These are phyloP conservation scores for Diplodia seriata DNA, from an alignment of 2,329 filamentous ascomycete species.

Conservation along the genomic window DNA sequence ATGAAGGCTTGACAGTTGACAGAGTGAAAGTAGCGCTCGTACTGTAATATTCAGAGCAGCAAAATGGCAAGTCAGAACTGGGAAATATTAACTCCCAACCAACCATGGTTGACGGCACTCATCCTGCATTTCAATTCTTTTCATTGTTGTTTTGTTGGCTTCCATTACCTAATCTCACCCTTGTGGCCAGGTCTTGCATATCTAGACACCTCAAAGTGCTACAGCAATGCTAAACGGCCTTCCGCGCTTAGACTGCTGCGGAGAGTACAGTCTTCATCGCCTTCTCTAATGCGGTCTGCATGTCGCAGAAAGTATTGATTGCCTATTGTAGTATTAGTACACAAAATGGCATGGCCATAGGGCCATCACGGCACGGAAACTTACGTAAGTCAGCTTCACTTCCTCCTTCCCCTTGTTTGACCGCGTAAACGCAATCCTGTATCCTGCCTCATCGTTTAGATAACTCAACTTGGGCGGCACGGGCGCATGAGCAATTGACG, in stretches of 20 bases:
- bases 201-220: not conserved
- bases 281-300: constrained; percentile 61
- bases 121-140: too few species aligned
- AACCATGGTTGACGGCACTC: too few species aligned
- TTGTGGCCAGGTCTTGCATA: too few species aligned
- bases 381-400: constrained; percentile 22
- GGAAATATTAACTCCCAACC: too few species aligned
- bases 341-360: not conserved
- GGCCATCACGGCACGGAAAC: not conserved
- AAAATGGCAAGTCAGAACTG: too few species aligned
- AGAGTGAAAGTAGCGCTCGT: too few species aligned
- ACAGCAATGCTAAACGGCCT: too few species aligned
- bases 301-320: constrained; percentile 65
- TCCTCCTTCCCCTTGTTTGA: constrained; percentile 15
- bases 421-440: constrained; percentile 7
- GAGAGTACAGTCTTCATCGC: constrained; percentile 1
- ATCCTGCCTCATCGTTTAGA: constrained; percentile 5
- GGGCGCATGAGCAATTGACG: not conserved
- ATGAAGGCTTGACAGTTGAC: too few species aligned
- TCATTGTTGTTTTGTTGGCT: too few species aligned
- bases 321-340: constrained; percentile 50
- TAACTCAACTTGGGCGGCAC: constrained; percentile 23
- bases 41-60: too few species aligned
- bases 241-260: not conserved
- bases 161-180: too few species aligned